phyloP scores from a whole-genome alignment of 768 basidiomycete genomes.

The Lyophyllum decastes region DNA sequence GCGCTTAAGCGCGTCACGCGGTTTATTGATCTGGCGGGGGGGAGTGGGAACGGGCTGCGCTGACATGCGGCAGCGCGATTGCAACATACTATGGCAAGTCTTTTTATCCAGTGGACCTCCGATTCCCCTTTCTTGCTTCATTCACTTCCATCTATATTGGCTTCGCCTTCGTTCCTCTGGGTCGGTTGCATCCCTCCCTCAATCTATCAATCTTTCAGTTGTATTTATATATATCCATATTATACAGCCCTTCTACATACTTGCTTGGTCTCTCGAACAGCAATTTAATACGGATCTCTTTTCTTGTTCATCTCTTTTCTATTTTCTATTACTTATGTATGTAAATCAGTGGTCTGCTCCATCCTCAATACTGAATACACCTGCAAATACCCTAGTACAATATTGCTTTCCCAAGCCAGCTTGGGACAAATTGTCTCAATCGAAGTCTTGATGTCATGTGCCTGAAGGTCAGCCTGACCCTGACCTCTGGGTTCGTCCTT shows the following conservation, averaged over 20 bases:
- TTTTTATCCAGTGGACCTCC: neutral
- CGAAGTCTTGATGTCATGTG: neutral
- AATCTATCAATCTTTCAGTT: neutral
- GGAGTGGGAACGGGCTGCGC: slow-evolving; percentile 6
- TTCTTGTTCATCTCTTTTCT: neutral
- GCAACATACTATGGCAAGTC: neutral
- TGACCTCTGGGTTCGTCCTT: neutral
- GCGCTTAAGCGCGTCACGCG: slow-evolving; percentile 79
- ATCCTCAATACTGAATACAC: slow-evolving; percentile 4
- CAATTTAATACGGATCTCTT: slow-evolving; percentile 3
- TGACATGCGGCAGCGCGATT: neutral
- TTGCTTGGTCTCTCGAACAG: neutral
- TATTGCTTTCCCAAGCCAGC: neutral
- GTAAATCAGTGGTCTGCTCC: slow-evolving; percentile 4
- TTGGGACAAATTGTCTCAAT: neutral
- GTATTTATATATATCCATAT: slow-evolving; percentile 8
- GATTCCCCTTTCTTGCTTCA: neutral
- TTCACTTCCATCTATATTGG: neutral
- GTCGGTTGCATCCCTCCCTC: neutral
- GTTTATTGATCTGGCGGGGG: slow-evolving; percentile 70
- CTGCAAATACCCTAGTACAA: neutral
- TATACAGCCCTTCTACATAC: neutral
- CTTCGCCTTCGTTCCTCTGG: neutral
- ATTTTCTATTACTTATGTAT: slow-evolving; percentile 6
- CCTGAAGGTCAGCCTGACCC: neutral